Base-by-base conservation (phyloP, 1,139 yeast genomes). In the Hansenula lynferdii region DNA sequence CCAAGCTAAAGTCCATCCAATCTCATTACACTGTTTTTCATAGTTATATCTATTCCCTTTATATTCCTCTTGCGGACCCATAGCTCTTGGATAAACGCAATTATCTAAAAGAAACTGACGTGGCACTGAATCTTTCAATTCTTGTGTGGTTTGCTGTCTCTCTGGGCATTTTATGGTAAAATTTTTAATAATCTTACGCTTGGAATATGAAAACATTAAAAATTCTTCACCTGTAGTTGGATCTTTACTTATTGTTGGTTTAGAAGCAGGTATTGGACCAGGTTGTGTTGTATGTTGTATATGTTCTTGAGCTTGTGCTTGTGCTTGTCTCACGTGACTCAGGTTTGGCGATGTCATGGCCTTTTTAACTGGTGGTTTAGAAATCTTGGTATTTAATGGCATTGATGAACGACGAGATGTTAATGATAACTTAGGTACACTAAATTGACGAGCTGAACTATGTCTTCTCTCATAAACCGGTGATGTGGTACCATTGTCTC, bases 1-100 rank as follows among this genome's bases (percentile, higher is more conserved):
- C 49, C 55, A 60, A 6, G 69, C 60, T 28, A 70, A 49, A 15
- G 61, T 58, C 75, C 76, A 70, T 6, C 75, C 76, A 36, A 71
- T 62, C 28, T 59, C 56, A 47, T 70, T 70, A 53, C 76, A 71
- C 36, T 63, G 67, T 18, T 63, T 61, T 42, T 70, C 76, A 48
- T 70, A 70, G 34, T 56, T 51, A 24, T 62, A 65, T 23, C 76
- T 61, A 42, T 67, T 69, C 7, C 75, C 75, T 28, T 53, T 58
- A 48, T 69, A 69, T 39, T 61, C 60, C 15, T 56, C 61, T 1
- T 56, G 52, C 1, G 70, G 64, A 5, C 63, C 70, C 52, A 63
- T 60, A 1, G 75, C 75, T 21, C 66, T 53, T 6, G 72, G 73
- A 42, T 70, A 70, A 10, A 70, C 58, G 49, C 75, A 68, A 50